Conservation (phyloP, 176 grass and related monocot genomes). For the Paspalum vaginatum region DNA sequence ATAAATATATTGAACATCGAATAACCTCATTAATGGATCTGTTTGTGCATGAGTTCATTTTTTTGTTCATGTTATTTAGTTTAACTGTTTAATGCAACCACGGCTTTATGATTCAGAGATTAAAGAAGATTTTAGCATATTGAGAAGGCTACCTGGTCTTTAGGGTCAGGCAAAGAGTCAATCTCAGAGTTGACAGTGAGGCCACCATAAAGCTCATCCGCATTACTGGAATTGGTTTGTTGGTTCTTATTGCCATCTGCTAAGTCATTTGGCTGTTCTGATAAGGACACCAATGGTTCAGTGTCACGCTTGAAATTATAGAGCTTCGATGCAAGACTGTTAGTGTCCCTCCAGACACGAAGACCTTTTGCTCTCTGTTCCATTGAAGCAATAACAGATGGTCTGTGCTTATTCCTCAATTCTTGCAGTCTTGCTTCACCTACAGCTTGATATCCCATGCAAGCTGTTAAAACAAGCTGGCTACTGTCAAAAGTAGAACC, state of each 20-base stretch:
- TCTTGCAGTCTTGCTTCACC: conserved; percentile 77
- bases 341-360: conserved; percentile 66
- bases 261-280: conserved; percentile 44
- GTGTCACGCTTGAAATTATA: conserved; percentile 83
- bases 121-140: conserved; percentile 14
- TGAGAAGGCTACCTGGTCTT: conserved; percentile 77
- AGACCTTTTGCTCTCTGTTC: conserved; percentile 84
- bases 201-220: conserved; percentile 61
- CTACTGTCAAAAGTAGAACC: conserved; percentile 98
- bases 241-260: conserved; percentile 52
- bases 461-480: conserved; percentile 97
- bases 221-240: conserved; percentile 50
- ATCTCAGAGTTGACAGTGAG: conserved; percentile 66
- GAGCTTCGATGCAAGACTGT: conserved; percentile 84
- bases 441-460: conserved; percentile 93
- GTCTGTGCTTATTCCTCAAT: conserved; percentile 86
- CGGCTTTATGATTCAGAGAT: conserved; percentile 7
- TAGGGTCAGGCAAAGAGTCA: conserved; percentile 86
- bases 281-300: conserved; percentile 72
- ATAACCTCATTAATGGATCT: background rate
- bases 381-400: conserved; percentile 88
- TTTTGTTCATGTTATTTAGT: background rate
- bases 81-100: background rate
- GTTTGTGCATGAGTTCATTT: background rate
- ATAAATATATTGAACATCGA: conserved; percentile 6